Percentiles rank a stretch among this genome's conserved stretches.
Conservation (phyloP, 2,329 filamentous ascomycete species). For the Albophoma yamanashiensis region DNA sequence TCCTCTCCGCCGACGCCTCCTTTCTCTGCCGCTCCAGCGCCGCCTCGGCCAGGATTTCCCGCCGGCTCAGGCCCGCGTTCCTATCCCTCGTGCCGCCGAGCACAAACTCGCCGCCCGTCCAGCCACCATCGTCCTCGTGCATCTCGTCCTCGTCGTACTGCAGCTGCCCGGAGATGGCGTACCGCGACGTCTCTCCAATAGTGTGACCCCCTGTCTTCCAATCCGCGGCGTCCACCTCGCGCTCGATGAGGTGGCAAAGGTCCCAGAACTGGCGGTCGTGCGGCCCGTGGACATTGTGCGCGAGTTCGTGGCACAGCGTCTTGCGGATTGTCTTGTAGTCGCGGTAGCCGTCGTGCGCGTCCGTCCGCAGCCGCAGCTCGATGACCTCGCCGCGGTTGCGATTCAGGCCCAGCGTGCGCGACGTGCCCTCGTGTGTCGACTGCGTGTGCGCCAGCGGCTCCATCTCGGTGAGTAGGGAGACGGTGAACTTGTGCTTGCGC, state of each 20-base stretch:
- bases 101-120: conserved; percentile 71
- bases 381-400: conserved; percentile 82
- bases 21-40: conserved; percentile 23
- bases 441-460: conserved; percentile 73
- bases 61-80: conserved; percentile 44
- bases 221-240: conserved; percentile 71
- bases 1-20: conserved; percentile 20
- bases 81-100: conserved; percentile 45
- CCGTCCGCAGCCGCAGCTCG: conserved; percentile 81
- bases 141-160: conserved; percentile 36
- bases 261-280: conserved; percentile 89
- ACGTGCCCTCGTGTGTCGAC: conserved; percentile 58
- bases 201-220: conserved; percentile 62
- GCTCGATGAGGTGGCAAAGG: conserved; percentile 76
- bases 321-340: conserved; percentile 87
- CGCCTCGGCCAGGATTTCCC: conserved; percentile 60
- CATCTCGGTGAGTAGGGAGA: conserved; percentile 89
- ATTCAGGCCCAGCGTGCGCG: conserved; percentile 75
- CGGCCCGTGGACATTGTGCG: conserved; percentile 78
- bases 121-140: conserved; percentile 60
- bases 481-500: conserved; percentile 73
- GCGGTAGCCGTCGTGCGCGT: conserved; percentile 86
- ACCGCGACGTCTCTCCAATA: conserved; percentile 53
- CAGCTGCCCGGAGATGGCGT: conserved; percentile 36
- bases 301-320: conserved; percentile 89